phyloP scores from a whole-genome alignment of 2,329 filamentous ascomycete species.

The Arthrobotrys sphaeroides region DNA sequence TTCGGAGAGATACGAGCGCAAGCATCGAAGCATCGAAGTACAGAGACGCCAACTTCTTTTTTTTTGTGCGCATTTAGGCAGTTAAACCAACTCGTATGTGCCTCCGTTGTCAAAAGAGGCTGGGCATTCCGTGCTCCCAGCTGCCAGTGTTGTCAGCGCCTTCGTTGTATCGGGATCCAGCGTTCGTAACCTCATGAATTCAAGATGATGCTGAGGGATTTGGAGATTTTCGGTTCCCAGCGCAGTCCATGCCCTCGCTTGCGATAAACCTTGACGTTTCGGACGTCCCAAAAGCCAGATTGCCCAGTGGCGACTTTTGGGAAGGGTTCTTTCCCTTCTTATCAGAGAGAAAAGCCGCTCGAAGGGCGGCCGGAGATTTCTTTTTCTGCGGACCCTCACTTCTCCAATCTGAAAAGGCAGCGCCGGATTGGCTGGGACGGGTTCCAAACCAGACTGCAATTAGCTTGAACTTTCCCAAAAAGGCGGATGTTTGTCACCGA shows the following conservation, averaged over 20 bases:
- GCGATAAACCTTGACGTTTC: slow-evolving; percentile 55
- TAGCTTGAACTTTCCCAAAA: slow-evolving; percentile 54
- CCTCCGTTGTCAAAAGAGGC: slow-evolving; percentile 16
- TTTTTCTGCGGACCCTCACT: slow-evolving; percentile 38
- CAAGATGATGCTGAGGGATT: slow-evolving; percentile 48
- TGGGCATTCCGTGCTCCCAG: slow-evolving; percentile 33
- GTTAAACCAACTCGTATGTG: slow-evolving; percentile 33
- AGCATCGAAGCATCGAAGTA: slow-evolving; percentile 13
- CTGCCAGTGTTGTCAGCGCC: slow-evolving; percentile 15
- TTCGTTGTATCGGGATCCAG: slow-evolving; percentile 3
- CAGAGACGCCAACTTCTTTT: not conserved
- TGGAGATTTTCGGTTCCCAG: slow-evolving; percentile 50
- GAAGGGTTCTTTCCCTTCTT: slow-evolving; percentile 49
- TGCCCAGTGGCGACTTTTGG: slow-evolving; percentile 41
- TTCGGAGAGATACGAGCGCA: slow-evolving; percentile 33
- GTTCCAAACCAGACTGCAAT: slow-evolving; percentile 42
- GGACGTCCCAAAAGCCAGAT: slow-evolving; percentile 54
- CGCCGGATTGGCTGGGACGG: slow-evolving; percentile 53
- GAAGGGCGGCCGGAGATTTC: slow-evolving; percentile 25
- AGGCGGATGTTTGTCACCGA: slow-evolving; percentile 53
- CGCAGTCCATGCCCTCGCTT: slow-evolving; percentile 53
- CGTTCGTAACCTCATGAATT: slow-evolving; percentile 44
- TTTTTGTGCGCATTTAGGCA: slow-evolving; percentile 49
- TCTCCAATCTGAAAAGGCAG: slow-evolving; percentile 53
- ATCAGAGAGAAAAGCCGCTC: slow-evolving; percentile 41